Evolutionary conservation across 1,139 yeast genomes (phyloP).

Genomic region (Eremothecium gossypii): DNA sequence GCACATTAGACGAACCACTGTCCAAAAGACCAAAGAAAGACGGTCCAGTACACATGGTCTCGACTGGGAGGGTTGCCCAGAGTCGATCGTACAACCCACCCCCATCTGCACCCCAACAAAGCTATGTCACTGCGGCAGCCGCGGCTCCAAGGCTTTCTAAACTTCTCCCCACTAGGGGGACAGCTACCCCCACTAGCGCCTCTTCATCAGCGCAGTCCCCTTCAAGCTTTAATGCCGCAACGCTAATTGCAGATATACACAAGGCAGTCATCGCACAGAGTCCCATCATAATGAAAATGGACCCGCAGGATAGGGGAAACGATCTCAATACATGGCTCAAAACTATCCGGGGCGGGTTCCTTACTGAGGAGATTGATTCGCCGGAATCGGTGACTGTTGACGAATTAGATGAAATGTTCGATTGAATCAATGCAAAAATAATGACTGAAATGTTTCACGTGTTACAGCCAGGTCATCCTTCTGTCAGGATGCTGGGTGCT

Average conservation of each 20-base stretch:
- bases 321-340: slow-evolving; percentile 43
- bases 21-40: too few species aligned
- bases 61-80: background rate
- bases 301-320: background rate
- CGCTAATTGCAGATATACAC: slow-evolving; percentile 66
- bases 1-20: too few species aligned
- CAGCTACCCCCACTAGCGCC: slow-evolving; percentile 22
- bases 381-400: slow-evolving; percentile 71
- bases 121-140: slow-evolving; percentile 60
- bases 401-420: slow-evolving; percentile 61
- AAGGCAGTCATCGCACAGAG: slow-evolving; percentile 53
- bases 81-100: background rate
- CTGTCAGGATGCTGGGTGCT: too few species aligned
- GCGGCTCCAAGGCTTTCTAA: slow-evolving; percentile 69
- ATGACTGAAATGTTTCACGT: slow-evolving; percentile 3
- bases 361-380: slow-evolving; percentile 63
- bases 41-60: background rate
- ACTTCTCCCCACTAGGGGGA: slow-evolving; percentile 21
- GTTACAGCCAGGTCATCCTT: too few species aligned
- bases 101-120: background rate
- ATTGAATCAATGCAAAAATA: background rate
- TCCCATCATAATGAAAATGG: slow-evolving; percentile 16
- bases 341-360: slow-evolving; percentile 63
- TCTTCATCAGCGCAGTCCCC: slow-evolving; percentile 21
- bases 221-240: slow-evolving; percentile 35